Conservation (phyloP, 768 basidiomycete genomes). For the Pleurotus tuber-regium region DNA sequence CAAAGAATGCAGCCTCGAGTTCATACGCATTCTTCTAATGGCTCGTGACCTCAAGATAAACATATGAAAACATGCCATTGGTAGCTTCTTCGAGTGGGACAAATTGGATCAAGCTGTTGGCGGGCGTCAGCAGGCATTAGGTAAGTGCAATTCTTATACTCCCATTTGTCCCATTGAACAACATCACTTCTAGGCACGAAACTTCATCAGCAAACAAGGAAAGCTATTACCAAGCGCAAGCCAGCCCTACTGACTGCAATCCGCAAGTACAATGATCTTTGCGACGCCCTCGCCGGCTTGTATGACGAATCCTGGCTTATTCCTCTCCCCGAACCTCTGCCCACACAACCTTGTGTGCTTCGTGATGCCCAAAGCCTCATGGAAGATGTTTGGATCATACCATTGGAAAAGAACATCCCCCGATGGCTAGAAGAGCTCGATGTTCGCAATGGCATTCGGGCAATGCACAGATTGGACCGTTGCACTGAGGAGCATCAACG, state of each 20-base stretch:
- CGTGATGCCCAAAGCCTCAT: slow-evolving; percentile 24
- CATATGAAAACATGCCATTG: slow-evolving; percentile 21
- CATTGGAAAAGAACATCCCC: slow-evolving; percentile 13
- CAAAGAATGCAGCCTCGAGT: slow-evolving; percentile 17
- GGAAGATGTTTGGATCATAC: slow-evolving; percentile 35
- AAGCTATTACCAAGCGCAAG: slow-evolving; percentile 24
- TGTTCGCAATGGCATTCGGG: slow-evolving; percentile 27
- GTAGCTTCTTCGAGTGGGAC: slow-evolving; percentile 25
- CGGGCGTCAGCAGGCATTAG: slow-evolving; percentile 16
- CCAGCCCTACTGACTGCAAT: slow-evolving; percentile 22
- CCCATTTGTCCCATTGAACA: background rate
- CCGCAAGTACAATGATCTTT: slow-evolving; percentile 27
- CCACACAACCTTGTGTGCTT: slow-evolving; percentile 25
- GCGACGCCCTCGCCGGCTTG: slow-evolving; percentile 16
- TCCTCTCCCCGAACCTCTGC: slow-evolving; percentile 29
- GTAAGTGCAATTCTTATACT: slow-evolving; percentile 2
- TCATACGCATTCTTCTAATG: slow-evolving; percentile 28
- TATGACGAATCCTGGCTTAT: slow-evolving; percentile 21
- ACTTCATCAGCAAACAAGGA: slow-evolving; percentile 26
- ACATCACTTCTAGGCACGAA: slow-evolving; percentile 21
- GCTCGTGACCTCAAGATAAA: slow-evolving; percentile 36
- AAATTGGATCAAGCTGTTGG: slow-evolving; percentile 21
- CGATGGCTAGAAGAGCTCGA: slow-evolving; percentile 32
- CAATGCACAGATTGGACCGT: slow-evolving; percentile 22
- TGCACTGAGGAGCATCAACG: slow-evolving; percentile 27